A percentile compares a stretch with the other conserved stretches of the same genome.
These are phyloP conservation scores for Xylaria acuta DNA, from an alignment of 495 filamentous ascomycete species.

Conservation along the genomic window DNA sequence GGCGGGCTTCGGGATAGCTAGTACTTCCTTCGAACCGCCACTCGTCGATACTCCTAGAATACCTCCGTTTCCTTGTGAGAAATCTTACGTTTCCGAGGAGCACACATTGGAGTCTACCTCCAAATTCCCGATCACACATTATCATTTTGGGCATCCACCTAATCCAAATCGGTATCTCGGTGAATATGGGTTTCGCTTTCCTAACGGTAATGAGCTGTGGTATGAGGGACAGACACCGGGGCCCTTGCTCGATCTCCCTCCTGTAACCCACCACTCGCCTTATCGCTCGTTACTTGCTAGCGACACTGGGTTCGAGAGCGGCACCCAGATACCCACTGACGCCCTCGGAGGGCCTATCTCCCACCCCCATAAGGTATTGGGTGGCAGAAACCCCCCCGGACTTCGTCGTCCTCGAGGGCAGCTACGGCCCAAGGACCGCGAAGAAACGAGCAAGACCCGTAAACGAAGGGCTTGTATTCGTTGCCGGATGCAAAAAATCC, in stretches of 20 bases:
- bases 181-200: constrained; percentile 1
- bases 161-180: neutral
- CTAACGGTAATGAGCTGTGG: constrained; percentile 2
- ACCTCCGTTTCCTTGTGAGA: constrained; percentile 3
- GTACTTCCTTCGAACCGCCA: constrained; percentile 8
- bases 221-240: constrained; percentile 14
- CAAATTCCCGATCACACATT: constrained; percentile 8
- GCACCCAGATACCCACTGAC: neutral
- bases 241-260: neutral
- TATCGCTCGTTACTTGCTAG: neutral
- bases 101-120: neutral
- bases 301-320: constrained; percentile 5
- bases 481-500: constrained; percentile 51
- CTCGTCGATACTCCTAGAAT: constrained; percentile 4
- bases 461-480: constrained; percentile 51
- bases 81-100: neutral
- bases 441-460: constrained; percentile 44
- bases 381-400: constrained; percentile 1
- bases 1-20: neutral
- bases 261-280: neutral
- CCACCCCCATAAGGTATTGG: neutral
- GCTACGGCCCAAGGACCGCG: constrained; percentile 30
- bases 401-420: constrained; percentile 28
- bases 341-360: neutral
- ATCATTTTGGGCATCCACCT: constrained; percentile 9